phyloP scores from a whole-genome alignment of 208 protist species.

The Naegleria fowleri region DNA sequence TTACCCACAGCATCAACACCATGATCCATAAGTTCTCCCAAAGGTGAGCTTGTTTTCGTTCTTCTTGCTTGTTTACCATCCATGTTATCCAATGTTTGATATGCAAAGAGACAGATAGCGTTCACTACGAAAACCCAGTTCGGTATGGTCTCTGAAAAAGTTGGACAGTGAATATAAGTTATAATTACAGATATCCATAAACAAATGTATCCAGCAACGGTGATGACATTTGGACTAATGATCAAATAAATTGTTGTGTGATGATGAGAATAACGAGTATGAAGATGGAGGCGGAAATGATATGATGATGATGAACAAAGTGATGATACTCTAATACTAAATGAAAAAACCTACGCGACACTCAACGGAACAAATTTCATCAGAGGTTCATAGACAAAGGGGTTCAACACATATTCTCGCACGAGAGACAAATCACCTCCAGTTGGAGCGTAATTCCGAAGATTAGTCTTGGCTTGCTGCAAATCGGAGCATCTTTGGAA shows the following conservation, averaged over 20 bases:
- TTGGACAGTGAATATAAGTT: neutral
- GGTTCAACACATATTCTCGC: conserved; percentile 21
- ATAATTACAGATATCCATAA: neutral
- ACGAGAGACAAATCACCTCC: neutral
- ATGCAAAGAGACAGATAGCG: conserved; percentile 61
- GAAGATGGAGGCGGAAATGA: too few relatives aligned
- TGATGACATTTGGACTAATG: neutral
- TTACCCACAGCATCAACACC: conserved; percentile 65
- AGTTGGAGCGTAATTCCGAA: neutral
- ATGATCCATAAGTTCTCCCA: conserved; percentile 92
- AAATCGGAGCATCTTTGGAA: neutral
- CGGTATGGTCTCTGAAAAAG: conserved; percentile 38
- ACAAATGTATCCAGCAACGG: neutral
- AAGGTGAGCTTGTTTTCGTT: conserved; percentile 70
- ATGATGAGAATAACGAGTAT: too few relatives aligned
- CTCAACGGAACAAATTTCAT: neutral
- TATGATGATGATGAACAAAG: neutral
- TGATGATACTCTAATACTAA: neutral
- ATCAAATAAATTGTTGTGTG: too few relatives aligned
- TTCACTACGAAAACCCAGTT: conserved; percentile 74
- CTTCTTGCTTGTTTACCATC: conserved; percentile 89
- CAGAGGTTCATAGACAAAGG: neutral
- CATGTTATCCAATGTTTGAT: conserved; percentile 87
- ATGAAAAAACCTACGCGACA: neutral
- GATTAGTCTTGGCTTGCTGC: neutral